A percentile compares a stretch with the other conserved stretches of the same genome.
Conservation (phyloP, 169 alveolate genomes). For the Plasmodium cynomolgi region DNA sequence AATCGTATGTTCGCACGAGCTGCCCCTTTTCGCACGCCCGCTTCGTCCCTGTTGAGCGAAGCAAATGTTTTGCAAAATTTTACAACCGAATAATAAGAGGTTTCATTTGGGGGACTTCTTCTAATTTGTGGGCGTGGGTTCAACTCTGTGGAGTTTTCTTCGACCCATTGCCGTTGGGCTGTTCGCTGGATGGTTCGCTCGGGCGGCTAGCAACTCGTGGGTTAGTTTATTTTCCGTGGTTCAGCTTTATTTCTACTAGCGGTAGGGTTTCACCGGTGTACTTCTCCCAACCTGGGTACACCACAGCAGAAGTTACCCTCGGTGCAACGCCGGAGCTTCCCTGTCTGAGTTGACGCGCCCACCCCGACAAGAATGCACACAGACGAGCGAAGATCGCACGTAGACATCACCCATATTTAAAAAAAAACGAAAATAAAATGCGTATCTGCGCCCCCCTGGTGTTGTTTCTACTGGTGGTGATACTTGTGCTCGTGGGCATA, state of each 20-base stretch:
- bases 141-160: background rate
- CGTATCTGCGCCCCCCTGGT: background rate
- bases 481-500: constrained; percentile 6
- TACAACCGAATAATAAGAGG: background rate
- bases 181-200: background rate
- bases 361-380: background rate
- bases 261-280: background rate
- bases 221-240: background rate
- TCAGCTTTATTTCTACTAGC: background rate
- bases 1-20: background rate
- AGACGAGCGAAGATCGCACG: background rate
- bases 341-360: background rate
- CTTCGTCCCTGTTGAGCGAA: background rate
- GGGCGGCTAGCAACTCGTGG: background rate
- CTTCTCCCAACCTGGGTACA: background rate
- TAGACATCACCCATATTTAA: background rate
- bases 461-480: background rate
- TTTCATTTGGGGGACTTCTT: background rate
- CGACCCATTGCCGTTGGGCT: background rate
- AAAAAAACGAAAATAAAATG: background rate
- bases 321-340: background rate
- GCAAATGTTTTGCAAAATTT: background rate
- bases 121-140: background rate
- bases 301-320: background rate
- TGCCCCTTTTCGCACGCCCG: background rate